These are phyloP conservation scores for Collariella sp. DNA, from an alignment of 495 filamentous ascomycete genomes.

Conservation along the genomic window DNA sequence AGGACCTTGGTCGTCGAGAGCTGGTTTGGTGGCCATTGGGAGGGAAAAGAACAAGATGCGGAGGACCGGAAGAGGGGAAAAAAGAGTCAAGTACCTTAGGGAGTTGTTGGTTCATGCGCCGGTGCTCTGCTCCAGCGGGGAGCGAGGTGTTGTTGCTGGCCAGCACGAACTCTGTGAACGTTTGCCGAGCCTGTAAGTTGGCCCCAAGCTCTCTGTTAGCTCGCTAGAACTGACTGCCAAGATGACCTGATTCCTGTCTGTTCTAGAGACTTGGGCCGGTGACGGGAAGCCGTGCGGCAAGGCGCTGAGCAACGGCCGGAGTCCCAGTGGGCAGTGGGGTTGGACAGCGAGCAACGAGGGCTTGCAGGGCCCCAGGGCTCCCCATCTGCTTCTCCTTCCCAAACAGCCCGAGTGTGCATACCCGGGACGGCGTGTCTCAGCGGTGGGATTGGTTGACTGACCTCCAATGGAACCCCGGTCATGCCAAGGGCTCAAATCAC, in stretches of 20 bases:
- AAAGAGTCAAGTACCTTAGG: conserved; percentile 33
- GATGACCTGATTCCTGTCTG: neutral
- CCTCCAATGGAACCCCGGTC: conserved; percentile 23
- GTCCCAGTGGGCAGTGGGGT: neutral
- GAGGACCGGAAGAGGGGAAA: conserved; percentile 1
- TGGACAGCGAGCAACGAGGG: neutral
- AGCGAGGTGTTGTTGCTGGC: conserved; percentile 31
- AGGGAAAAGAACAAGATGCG: neutral
- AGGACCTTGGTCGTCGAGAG: conserved; percentile 5
- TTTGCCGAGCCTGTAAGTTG: conserved; percentile 17
- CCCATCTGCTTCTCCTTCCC: conserved; percentile 3
- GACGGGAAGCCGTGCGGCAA: neutral
- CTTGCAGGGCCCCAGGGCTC: neutral
- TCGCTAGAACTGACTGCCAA: neutral
- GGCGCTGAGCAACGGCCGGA: neutral
- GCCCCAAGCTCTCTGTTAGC: conserved; percentile 15
- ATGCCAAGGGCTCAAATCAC: conserved; percentile 23
- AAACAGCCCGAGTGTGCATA: conserved; percentile 10
- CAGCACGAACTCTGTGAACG: conserved; percentile 13
- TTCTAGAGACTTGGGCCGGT: neutral
- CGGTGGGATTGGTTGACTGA: conserved; percentile 27
- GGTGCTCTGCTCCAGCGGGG: conserved; percentile 29
- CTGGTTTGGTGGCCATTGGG: neutral
- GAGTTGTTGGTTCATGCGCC: conserved; percentile 44
- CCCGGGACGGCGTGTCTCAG: conserved; percentile 8